Base-by-base conservation (phyloP, 1,284 basidiomycete species). In the Trichosporon coremiiforme region DNA sequence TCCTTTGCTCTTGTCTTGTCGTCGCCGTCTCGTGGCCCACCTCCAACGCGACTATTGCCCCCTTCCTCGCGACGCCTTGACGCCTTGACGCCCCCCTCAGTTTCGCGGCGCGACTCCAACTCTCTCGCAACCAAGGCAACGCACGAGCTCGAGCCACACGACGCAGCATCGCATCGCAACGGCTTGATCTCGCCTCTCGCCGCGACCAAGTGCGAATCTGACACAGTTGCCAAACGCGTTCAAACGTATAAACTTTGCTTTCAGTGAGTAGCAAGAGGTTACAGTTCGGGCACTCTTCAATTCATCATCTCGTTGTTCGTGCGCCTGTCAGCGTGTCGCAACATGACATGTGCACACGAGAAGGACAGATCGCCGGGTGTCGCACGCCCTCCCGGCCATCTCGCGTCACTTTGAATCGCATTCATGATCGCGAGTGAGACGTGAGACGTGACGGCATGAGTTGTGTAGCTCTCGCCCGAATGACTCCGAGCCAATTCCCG, bases 161-260 rank as follows among this genome's bases (percentile, higher is more conserved):
- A 45, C 41, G 4, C 25, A 15, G 41, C 41, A 45, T 45, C 41
- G 41, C 41, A n/a, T n/a, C 41, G 41, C 41, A 45, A 17, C 41
- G 25, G 17, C 41, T 2, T 35, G 33, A 17, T 45, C 50, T 53
- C 22, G 50, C 9, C 25, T 53, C 9, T 45, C 50, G 50, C 50
- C 22, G 50, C 50, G 22, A 53, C 9, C 50, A 53, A 20, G 50
- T 53, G 25, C 50, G 50, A 53, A 53, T 53, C 50, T 53, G 50
- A 53, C 50, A 53, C 50, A 53, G 50, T 53, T 53, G 50, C 50
- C 9, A 50, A 10, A 53, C 50, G 50, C 50, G 50, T 10, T 53
- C 50, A 17, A 25, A 53, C 50, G 50, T 53, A 53, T 53, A 53
- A 53, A 53, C 50, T 53, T 53, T 53, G 50, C 50, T 53, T 53